Percentiles rank a stretch among this genome's conserved stretches.
Evolutionary conservation across 257 asterid genomes (phyloP).

Genomic region (Prunella vulgaris): DNA sequence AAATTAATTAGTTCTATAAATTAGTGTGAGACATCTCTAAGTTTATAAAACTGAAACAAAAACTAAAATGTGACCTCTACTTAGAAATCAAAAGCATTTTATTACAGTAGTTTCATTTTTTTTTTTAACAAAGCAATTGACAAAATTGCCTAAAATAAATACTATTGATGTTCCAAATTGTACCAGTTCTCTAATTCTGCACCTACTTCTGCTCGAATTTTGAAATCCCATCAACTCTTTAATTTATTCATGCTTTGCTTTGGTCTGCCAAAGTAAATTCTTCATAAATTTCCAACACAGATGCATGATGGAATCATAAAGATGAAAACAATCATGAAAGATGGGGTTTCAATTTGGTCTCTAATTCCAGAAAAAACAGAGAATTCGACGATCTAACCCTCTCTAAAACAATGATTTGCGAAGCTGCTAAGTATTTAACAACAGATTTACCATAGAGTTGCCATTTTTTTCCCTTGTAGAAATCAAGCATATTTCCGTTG

Average conservation of each 20-base stretch:
- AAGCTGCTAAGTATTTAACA: not conserved
- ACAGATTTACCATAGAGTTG: not conserved
- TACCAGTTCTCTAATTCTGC: not conserved
- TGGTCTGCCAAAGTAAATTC: not conserved
- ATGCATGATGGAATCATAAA: not conserved
- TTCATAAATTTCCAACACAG: not conserved
- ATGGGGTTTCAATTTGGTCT: conserved; percentile 4
- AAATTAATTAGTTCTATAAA: too few species aligned
- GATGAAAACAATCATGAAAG: not conserved
- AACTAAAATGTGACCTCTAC: not conserved
- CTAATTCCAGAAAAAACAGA: conserved; percentile 26
- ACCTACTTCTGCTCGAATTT: conserved; percentile 9
- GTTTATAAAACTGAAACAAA: too few species aligned
- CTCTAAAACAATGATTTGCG: not conserved
- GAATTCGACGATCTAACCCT: conserved; percentile 18
- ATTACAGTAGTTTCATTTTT: too few species aligned
- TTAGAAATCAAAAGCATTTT: not conserved
- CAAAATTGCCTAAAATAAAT: not conserved
- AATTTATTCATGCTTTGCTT: not conserved
- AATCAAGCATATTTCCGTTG: too few species aligned
- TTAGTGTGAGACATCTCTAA: too few species aligned
- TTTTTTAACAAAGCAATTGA: not conserved
- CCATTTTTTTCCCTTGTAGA: too few species aligned
- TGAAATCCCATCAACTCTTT: not conserved
- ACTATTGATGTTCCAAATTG: not conserved